These are phyloP conservation scores for Zygotorulaspora chibaensis DNA, from an alignment of 805 yeast genomes.

Conservation along the genomic window DNA sequence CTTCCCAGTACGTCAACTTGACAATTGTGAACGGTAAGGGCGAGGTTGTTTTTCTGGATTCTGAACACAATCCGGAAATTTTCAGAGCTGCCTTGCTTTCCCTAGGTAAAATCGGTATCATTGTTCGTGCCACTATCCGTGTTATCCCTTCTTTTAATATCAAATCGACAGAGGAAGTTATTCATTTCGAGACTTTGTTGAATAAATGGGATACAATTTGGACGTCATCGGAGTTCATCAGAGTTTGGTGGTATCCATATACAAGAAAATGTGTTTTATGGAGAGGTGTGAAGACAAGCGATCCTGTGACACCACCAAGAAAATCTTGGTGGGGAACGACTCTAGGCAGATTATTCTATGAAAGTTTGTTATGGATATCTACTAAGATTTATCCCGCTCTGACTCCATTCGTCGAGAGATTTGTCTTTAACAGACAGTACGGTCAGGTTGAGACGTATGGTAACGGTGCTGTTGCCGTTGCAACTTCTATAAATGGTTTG, in stretches of 20 bases:
- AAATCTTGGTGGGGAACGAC: conserved; percentile 82
- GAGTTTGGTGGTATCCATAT: conserved; percentile 98
- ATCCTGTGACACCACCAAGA: conserved; percentile 59
- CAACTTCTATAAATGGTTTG: conserved; percentile 77
- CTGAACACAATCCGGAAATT: conserved; percentile 56
- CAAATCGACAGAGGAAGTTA: conserved; percentile 75
- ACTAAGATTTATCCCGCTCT: conserved; percentile 67
- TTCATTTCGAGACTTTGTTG: conserved; percentile 69
- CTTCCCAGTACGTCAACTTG: conserved; percentile 79
- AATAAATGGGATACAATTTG: conserved; percentile 73
- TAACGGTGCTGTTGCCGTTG: conserved; percentile 62
- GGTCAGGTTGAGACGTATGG: conserved; percentile 66
- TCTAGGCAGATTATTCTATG: conserved; percentile 75
- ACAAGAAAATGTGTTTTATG: conserved; percentile 79
- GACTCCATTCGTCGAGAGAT: conserved; percentile 81
- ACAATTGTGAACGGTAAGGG: conserved; percentile 76
- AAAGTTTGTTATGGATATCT: conserved; percentile 71
- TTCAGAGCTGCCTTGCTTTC: conserved; percentile 83
- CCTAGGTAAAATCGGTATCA: conserved; percentile 87
- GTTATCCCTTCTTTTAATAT: conserved; percentile 80
- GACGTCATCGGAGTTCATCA: conserved; percentile 84
- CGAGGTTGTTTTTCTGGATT: conserved; percentile 46
- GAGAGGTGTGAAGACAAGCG: conserved; percentile 78
- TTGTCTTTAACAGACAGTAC: conserved; percentile 81
- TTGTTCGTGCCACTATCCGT: conserved; percentile 79